A percentile compares a stretch with the other conserved stretches of the same genome.
phyloP scores from a whole-genome alignment of 169 alveolate genomes.

The Plasmodium vinckei region DNA sequence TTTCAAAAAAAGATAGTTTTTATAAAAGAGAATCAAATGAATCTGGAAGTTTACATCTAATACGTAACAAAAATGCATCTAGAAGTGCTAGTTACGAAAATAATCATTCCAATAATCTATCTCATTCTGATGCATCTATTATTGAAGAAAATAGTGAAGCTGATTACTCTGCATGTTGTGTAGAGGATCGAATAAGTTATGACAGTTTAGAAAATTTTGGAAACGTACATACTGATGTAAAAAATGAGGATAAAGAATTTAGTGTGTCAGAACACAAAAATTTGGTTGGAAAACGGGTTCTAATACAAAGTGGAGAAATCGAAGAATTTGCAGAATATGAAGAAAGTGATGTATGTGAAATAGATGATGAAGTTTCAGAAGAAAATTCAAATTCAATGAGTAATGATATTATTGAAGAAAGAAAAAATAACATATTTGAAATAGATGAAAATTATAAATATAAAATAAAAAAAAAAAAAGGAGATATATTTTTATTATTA shows the following conservation, averaged over 20 bases:
- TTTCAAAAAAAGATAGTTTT: not conserved
- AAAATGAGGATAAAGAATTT: too few relatives aligned
- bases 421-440: not conserved
- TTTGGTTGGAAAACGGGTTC: too few relatives aligned
- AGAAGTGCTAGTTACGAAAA: too few relatives aligned
- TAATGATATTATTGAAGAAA: not conserved
- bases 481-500: slow-evolving; percentile 59
- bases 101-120: too few relatives aligned
- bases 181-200: too few relatives aligned
- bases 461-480: slow-evolving; percentile 35
- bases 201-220: too few relatives aligned
- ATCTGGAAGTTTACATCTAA: not conserved
- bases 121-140: too few relatives aligned
- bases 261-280: too few relatives aligned
- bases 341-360: not conserved
- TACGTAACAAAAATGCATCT: too few relatives aligned
- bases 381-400: not conserved
- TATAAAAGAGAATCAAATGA: not conserved
- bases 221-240: too few relatives aligned
- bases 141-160: too few relatives aligned
- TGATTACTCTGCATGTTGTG: too few relatives aligned
- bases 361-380: not conserved
- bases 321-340: not conserved
- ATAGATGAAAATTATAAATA: not conserved
- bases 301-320: not conserved